Conservation (phyloP, 345 rosid genomes). For the Euphorbia pulcherrima region DNA sequence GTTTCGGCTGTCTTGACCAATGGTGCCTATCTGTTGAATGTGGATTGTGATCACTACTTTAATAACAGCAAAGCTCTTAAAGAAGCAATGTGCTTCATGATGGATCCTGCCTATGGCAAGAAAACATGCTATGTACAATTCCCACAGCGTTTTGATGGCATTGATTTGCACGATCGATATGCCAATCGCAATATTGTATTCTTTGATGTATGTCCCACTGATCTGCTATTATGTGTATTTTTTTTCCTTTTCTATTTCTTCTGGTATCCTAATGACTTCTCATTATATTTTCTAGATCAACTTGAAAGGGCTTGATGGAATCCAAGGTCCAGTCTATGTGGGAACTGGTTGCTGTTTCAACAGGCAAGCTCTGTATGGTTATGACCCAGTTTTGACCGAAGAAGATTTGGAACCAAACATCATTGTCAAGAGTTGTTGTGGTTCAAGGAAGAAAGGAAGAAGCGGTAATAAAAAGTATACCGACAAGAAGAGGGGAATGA, state of each 20-base stretch:
- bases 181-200: slow-evolving; percentile 98
- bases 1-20: slow-evolving; percentile 98
- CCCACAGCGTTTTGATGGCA: slow-evolving; percentile 99
- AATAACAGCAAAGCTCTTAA: slow-evolving; percentile 95
- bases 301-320: slow-evolving; percentile 94
- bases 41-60: slow-evolving; percentile 99
- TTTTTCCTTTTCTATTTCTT: not conserved
- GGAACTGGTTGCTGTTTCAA: slow-evolving; percentile 99
- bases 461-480: slow-evolving; percentile 59
- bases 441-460: slow-evolving; percentile 87
- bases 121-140: slow-evolving; percentile 98
- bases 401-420: slow-evolving; percentile 94
- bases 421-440: slow-evolving; percentile 93
- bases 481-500: slow-evolving; percentile 73
- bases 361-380: slow-evolving; percentile 96
- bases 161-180: slow-evolving; percentile 99
- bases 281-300: slow-evolving; percentile 60
- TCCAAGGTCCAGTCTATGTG: slow-evolving; percentile 99
- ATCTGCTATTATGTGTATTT: slow-evolving; percentile 11
- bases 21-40: slow-evolving; percentile 96
- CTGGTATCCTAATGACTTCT: slow-evolving; percentile 11
- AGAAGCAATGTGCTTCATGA: slow-evolving; percentile 99
- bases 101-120: slow-evolving; percentile 86
- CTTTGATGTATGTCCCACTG: slow-evolving; percentile 69
- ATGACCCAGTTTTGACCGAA: slow-evolving; percentile 94